phyloP scores from a whole-genome alignment of 2,329 filamentous ascomycete genomes.

The Akanthomyces uredinophilus region DNA sequence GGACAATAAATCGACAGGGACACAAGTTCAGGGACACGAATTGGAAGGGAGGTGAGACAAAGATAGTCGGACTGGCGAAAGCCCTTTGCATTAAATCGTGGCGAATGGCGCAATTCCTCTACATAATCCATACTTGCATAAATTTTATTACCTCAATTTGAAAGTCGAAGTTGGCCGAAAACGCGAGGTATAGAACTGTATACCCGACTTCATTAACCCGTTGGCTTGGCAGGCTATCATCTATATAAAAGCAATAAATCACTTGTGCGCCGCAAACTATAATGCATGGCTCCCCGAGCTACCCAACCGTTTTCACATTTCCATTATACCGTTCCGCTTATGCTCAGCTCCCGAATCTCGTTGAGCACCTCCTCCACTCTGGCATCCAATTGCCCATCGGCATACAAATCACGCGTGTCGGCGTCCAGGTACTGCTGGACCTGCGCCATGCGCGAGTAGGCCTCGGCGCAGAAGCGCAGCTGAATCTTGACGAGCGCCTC shows the following conservation, averaged over 20 bases:
- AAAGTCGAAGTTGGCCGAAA: too few species aligned
- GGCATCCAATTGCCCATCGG: conserved; percentile 83
- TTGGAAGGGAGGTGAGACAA: too few species aligned
- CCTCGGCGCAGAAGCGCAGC: conserved; percentile 93
- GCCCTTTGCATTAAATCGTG: not conserved
- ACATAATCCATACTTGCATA: not conserved
- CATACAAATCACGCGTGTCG: conserved; percentile 93
- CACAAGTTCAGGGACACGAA: not conserved
- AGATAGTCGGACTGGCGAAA: not conserved
- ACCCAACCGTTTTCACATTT: not conserved
- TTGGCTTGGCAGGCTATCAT: not conserved
- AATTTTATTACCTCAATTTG: too few species aligned
- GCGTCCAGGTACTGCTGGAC: conserved; percentile 97
- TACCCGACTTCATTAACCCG: not conserved
- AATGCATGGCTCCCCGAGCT: conserved; percentile 4
- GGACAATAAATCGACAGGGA: conserved; percentile 5
- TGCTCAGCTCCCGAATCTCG: conserved; percentile 94
- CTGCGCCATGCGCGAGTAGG: conserved; percentile 96
- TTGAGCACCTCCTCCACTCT: conserved; percentile 93
- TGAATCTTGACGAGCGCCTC: conserved; percentile 99
- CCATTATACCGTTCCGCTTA: conserved; percentile 62
- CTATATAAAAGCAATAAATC: conserved; percentile 8
- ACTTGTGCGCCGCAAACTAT: conserved; percentile 4
- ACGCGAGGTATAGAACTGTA: too few species aligned
- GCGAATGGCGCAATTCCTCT: not conserved